Evolutionary conservation across 805 yeast genomes (phyloP), one percentile per base, ranked within the genome.

Genomic region (Wickerhamomyces sydowiorum): DNA sequence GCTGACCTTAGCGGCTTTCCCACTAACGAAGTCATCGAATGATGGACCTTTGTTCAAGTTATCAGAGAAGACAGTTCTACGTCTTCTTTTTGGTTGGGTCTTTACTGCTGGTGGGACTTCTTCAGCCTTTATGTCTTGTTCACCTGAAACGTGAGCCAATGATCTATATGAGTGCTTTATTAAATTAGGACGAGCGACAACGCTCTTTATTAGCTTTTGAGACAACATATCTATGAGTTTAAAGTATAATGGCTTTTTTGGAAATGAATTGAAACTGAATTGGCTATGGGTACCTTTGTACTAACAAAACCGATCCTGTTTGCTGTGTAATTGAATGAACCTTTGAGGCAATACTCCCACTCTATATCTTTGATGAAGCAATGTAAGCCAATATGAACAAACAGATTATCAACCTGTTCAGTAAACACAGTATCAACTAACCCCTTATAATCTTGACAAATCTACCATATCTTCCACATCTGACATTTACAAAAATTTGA

Each of bases 1-100:
- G 2, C 71, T 52, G 40, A 65, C 55, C 33, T 77, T 75, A 2
- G 85, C 76, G 1, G 96, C 97, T 44, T 80, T 78, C 4, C 96
- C 96, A 43, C 73, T 70, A 19, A 93, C 66, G 54, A 93, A 93
- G 62, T 93, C 99, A 41, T 84, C 96, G 59, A 93, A 93, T 0
- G 91, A 80, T 1, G 99, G 99, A 1, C 99, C 99, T 44, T 75
- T 72, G 53, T 80, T 85, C 43, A 90, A 66, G 41, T 73, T 66
- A 53, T 86, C 90, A 4, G 85, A 69, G 59, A 89, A 84, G 10
- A 67, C 65, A 1, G 91, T 82, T 19, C 68, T 63, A 46, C 73
- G 62, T 62, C 79, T 70, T 59, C 76, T 69, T 45, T 69, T 65
- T 7, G 19, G 17, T 12, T 9, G 20, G 7, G 14, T n/a, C 14